A percentile compares a stretch with the other conserved stretches of the same genome.
phyloP scores from a whole-genome alignment of 495 filamentous ascomycete genomes.

The Cryomyces antarcticus region DNA sequence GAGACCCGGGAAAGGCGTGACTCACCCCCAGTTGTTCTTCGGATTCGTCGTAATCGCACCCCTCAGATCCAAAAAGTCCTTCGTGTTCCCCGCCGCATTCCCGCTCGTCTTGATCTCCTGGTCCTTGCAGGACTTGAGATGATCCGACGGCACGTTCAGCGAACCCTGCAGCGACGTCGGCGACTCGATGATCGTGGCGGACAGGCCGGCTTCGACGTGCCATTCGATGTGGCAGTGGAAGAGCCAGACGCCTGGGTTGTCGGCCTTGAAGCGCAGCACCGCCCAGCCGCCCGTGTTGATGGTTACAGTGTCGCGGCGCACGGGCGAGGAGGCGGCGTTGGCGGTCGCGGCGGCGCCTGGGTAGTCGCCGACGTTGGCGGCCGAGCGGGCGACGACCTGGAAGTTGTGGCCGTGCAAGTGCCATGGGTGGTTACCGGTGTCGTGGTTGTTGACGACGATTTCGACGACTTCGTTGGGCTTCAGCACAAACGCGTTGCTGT shows the following conservation, averaged over 20 bases:
- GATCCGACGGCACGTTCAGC: background rate
- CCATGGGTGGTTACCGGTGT: background rate
- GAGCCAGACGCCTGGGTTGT: slow-evolving; percentile 1
- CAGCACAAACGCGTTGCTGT: background rate
- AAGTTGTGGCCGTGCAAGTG: slow-evolving; percentile 1
- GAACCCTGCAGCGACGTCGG: background rate
- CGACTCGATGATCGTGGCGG: slow-evolving; percentile 4
- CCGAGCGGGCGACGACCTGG: background rate
- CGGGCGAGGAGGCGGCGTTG: background rate
- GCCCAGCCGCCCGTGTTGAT: background rate
- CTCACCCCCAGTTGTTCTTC: background rate
- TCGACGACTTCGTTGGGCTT: background rate
- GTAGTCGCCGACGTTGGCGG: background rate
- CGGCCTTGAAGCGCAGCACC: slow-evolving; percentile 1
- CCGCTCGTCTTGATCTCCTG: background rate
- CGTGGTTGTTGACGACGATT: background rate
- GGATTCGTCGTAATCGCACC: background rate
- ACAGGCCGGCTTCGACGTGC: slow-evolving; percentile 5
- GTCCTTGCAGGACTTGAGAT: background rate
- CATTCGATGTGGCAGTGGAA: slow-evolving; percentile 7
- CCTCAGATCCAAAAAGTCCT: background rate
- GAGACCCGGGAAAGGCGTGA: too few relatives aligned
- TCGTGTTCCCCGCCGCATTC: background rate
- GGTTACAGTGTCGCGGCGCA: slow-evolving; percentile 1
- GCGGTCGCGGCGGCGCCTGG: background rate